Conservation (phyloP, 1,284 basidiomycete species). For the Chondrostereum purpureum region DNA sequence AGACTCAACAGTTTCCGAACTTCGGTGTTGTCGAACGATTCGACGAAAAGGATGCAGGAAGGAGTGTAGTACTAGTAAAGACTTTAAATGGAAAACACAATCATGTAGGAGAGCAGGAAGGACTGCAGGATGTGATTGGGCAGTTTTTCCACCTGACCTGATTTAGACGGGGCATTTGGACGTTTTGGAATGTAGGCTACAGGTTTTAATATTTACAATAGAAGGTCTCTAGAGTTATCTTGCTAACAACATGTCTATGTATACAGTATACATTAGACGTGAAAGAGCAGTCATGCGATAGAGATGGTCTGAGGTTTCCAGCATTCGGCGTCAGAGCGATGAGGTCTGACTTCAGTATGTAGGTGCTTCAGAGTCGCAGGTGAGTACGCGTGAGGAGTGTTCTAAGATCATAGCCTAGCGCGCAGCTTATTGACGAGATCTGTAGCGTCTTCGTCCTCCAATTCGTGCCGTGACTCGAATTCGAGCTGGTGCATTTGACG, state of each 20-base stretch:
- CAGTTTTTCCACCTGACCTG: constrained; percentile 33
- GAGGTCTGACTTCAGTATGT: too few species aligned
- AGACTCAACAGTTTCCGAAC: constrained; percentile 37
- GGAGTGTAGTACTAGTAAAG: constrained; percentile 54
- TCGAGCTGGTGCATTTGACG: constrained; percentile 53
- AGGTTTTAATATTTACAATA: too few species aligned
- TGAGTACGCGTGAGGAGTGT: too few species aligned
- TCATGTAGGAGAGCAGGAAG: constrained; percentile 60
- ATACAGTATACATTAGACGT: too few species aligned
- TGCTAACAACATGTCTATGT: too few species aligned
- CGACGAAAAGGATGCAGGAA: constrained; percentile 26
- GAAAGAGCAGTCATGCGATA: too few species aligned
- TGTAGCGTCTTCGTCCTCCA: constrained; percentile 56
- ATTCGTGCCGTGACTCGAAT: constrained; percentile 45
- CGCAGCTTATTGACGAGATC: constrained; percentile 40
- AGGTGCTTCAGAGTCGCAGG: too few species aligned
- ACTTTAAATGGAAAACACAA: constrained; percentile 61
- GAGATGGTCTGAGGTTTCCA: too few species aligned
- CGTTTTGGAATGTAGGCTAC: too few species aligned
- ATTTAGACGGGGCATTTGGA: too few species aligned
- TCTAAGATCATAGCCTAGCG: constrained; percentile 35
- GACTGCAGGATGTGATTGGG: constrained; percentile 65
- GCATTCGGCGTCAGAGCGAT: too few species aligned
- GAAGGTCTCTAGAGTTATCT: too few species aligned
- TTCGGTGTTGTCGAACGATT: constrained; percentile 60